Evolutionary conservation across 2,329 filamentous ascomycete species (phyloP).

Genomic region (Microsporum ferrugineum): DNA sequence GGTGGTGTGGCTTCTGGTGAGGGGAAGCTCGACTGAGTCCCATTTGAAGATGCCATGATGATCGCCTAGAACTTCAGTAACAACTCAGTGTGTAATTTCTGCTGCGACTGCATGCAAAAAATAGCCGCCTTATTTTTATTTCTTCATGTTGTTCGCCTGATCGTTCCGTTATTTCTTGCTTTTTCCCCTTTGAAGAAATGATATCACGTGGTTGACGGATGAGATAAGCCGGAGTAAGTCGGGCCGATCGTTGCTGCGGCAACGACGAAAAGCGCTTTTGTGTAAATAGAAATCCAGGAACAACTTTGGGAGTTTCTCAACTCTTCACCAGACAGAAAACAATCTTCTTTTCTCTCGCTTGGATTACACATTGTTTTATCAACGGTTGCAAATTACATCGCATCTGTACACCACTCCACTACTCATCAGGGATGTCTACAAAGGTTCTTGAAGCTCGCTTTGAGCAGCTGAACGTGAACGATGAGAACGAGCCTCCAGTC

Average conservation of each 20-base stretch:
- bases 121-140: neutral
- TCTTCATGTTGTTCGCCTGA: neutral
- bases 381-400: neutral
- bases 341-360: neutral
- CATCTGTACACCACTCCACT: neutral
- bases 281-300: constrained; percentile 7
- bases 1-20: constrained; percentile 37
- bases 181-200: neutral
- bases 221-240: neutral
- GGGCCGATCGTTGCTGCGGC: constrained; percentile 7
- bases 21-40: constrained; percentile 36
- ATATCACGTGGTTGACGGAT: constrained; percentile 1
- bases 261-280: neutral
- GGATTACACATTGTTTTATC: neutral
- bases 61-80: neutral
- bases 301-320: neutral
- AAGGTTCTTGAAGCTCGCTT: constrained; percentile 75
- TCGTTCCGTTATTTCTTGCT: neutral
- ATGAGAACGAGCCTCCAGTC: constrained; percentile 60
- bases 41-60: constrained; percentile 12
- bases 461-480: constrained; percentile 78
- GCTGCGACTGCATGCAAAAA: neutral
- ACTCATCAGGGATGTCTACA: constrained; percentile 51
- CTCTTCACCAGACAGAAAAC: neutral
- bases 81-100: neutral